These are phyloP conservation scores for Pseudonitzschia multiseries DNA, from an alignment of 108 stramenopile species.

Conservation along the genomic window DNA sequence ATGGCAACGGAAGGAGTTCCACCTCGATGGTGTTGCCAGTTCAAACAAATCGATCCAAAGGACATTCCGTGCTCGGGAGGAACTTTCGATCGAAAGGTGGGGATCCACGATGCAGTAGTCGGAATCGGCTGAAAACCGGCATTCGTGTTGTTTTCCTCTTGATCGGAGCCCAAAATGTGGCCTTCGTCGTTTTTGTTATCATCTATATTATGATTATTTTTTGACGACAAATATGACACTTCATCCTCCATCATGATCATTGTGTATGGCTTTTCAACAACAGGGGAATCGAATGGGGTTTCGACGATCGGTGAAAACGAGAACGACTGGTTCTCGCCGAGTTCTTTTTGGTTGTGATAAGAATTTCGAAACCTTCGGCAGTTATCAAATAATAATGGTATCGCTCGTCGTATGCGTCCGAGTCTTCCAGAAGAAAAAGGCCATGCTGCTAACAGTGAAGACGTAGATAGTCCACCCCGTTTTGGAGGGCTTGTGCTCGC, in stretches of 20 bases:
- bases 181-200: not conserved
- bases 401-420: not conserved
- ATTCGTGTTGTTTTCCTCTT: not conserved
- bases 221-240: not conserved
- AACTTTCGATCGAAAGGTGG: conserved; percentile 19
- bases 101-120: conserved; percentile 14
- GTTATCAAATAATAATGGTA: no score
- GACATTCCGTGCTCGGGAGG: conserved; percentile 40
- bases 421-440: no score
- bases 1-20: not conserved
- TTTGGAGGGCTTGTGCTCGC: no score
- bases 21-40: not conserved
- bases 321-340: not conserved
- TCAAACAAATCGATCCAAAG: conserved; percentile 20
- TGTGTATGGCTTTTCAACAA: conserved; percentile 44
- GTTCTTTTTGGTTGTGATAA: not conserved
- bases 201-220: not conserved
- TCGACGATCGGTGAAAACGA: conserved; percentile 18
- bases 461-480: no score
- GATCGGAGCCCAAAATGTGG: no score
- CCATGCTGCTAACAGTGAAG: no score
- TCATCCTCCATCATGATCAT: conserved; percentile 41
- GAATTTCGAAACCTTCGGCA: not conserved
- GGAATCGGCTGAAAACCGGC: not conserved
- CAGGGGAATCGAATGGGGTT: conserved; percentile 32